Evolutionary conservation across 2,329 filamentous ascomycete species (phyloP).

Genomic region (Phyllosticta citriasiana): DNA sequence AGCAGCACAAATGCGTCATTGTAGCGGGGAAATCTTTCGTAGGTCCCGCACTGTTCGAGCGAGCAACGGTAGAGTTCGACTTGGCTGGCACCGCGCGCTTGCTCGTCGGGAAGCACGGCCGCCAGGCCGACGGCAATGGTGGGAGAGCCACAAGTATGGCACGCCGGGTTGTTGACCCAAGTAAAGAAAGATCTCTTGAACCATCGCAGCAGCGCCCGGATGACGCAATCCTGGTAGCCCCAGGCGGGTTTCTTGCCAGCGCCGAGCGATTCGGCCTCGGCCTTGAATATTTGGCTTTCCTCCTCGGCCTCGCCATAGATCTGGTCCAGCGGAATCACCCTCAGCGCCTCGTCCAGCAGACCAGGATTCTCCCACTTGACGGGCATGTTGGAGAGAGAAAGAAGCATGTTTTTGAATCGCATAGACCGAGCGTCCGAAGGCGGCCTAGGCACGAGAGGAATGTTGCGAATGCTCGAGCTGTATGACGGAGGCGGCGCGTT

Average conservation of each 20-base stretch:
- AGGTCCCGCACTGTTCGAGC: slow-evolving; percentile 60
- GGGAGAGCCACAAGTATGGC: slow-evolving; percentile 68
- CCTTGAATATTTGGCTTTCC: slow-evolving; percentile 77
- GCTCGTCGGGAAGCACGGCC: slow-evolving; percentile 77
- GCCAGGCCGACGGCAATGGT: slow-evolving; percentile 78
- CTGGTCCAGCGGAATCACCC: slow-evolving; percentile 75
- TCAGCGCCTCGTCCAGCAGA: slow-evolving; percentile 80
- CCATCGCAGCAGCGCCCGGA: slow-evolving; percentile 84
- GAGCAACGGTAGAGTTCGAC: slow-evolving; percentile 91
- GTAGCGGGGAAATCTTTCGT: slow-evolving; percentile 87
- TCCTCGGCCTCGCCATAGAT: slow-evolving; percentile 94
- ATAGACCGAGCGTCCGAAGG: slow-evolving; percentile 46
- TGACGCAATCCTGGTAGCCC: slow-evolving; percentile 96
- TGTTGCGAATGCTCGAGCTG: slow-evolving; percentile 46
- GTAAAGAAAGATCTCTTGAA: slow-evolving; percentile 92
- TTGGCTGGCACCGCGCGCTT: slow-evolving; percentile 72
- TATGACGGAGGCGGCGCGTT: slow-evolving; percentile 47
- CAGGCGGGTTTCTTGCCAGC: slow-evolving; percentile 73
- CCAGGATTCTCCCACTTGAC: slow-evolving; percentile 95
- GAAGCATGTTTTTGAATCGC: slow-evolving; percentile 57
- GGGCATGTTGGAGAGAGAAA: slow-evolving; percentile 78
- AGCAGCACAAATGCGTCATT: slow-evolving; percentile 90
- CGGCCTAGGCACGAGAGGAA: slow-evolving; percentile 63
- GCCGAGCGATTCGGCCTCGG: slow-evolving; percentile 79
- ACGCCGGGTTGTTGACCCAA: slow-evolving; percentile 93